Evolutionary conservation across 148 eudicot genomes (phyloP), one percentile per base, ranked within the genome.

Genomic region (Mesembryanthemum crystallinum): DNA sequence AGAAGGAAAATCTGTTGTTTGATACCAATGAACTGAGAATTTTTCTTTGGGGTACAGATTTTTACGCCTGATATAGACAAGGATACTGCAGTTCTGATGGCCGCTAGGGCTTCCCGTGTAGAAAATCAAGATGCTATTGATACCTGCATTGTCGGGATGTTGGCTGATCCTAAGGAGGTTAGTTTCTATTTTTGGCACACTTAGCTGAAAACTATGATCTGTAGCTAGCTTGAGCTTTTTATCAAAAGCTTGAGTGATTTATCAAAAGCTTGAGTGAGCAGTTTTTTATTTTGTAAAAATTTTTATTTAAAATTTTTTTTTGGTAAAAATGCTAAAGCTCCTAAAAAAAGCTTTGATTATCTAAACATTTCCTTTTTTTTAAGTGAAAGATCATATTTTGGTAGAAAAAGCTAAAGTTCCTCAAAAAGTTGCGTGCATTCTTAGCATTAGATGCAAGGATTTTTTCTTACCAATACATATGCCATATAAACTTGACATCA

Each of bases 111-210:
- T 79, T 93, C 98, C 29, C 90, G 98, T 80, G 85, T 87, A 58
- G 98, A 93, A 76, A 93, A 91, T 75, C 98, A 93, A 68, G 98
- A 93, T 75, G 94, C 98, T 37, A 93, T 93, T 33, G 98, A 93
- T 83, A 85, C 94, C 62, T 91, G 97, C 74, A 93, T 93, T 77
- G 97, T 93, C 28, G 88, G 88, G 39, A 93, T 88, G 96, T 86
- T 93, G 66, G 89, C 91, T 43, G 98, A 93, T 78, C 94, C 98
- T 29, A 89, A 80, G 69, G 98, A 93, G 88, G 97, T 88, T 15
- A 60, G 59, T 61, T 51, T 24, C 58, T 28, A 23, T 15, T 33
- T 35, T 62, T 43, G 9, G 64, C 45, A 15, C 55, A 71, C 6
- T 35, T 14, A 42, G 8, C n/a, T n/a, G 62, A 17, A 4, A 35